Evolutionary conservation across 75 land plant species (phyloP).

Genomic region (Pinus taeda): DNA sequence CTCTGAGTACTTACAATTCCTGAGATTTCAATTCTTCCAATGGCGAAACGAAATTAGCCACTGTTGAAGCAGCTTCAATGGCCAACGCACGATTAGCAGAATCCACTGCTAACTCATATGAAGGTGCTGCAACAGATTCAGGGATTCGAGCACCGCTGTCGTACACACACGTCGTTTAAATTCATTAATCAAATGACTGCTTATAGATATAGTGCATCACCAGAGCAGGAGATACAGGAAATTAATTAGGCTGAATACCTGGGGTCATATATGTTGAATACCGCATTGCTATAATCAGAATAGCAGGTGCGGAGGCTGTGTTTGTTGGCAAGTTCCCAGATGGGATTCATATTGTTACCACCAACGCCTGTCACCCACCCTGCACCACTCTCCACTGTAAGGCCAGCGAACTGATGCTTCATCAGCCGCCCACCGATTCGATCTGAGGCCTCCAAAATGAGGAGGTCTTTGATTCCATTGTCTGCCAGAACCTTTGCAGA

Average conservation of each 20-base stretch:
- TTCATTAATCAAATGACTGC: background rate
- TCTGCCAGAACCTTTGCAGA: slow-evolving; percentile 52
- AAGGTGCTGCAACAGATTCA: background rate
- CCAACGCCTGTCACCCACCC: slow-evolving; percentile 70
- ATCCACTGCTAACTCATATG: background rate
- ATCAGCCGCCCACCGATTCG: slow-evolving; percentile 55
- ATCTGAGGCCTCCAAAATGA: slow-evolving; percentile 62
- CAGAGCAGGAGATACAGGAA: no score
- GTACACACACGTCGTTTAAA: background rate
- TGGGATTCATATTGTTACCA: slow-evolving; percentile 43
- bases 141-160: background rate
- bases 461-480: slow-evolving; percentile 40
- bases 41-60: no score
- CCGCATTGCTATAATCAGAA: slow-evolving; percentile 37
- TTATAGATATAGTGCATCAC: no score
- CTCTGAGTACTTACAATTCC: no score
- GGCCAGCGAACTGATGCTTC: slow-evolving; percentile 28
- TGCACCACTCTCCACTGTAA: slow-evolving; percentile 51
- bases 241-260: slow-evolving; percentile 19
- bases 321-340: slow-evolving; percentile 41
- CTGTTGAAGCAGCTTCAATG: background rate
- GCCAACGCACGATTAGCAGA: background rate
- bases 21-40: no score
- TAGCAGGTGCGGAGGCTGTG: slow-evolving; percentile 22
- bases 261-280: slow-evolving; percentile 34